Base-by-base conservation (phyloP, 106 monocot species). In the Dioscorea zingiberensis region DNA sequence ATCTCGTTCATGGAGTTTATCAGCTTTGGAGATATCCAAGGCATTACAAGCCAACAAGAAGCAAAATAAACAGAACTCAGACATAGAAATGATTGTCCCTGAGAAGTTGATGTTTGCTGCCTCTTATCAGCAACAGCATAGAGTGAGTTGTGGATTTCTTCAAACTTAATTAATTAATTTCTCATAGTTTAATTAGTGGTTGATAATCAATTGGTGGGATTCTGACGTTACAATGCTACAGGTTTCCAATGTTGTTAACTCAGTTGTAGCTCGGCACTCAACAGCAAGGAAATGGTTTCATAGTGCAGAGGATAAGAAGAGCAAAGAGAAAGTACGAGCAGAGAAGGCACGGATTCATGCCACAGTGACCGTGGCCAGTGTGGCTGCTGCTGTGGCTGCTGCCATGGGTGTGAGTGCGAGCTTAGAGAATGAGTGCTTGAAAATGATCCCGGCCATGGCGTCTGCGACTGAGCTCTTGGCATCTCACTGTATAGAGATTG, bases 1-100 rank as follows among this genome's bases (percentile, higher is more conserved):
- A 26, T 84, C 94, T 28, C 71, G 87, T 58, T 87, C 94, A 12
- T 94, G 90, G 94, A 85, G 78, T 67, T 74, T 90, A 63, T 94
- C 94, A 9, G 87, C 90, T 2, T 67, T 72, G 6, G 94, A 90
- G 76, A 91, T 91, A 59, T 91, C 94, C 18, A 84, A 74, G 48
- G 87, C 87, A 19, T 68, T 95, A 4, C 63, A 85, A 19, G 55
- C 66, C 44, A 55, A 38, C 38, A 38, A 59, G 1, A 91, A n/a
- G n/a, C n/a, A 65, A 17, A 79, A 73, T 25, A 82, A 67, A 65
- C 66, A 58, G 59, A 76, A 77, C 28, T 80, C 78, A 24, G 82
- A 38, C 38, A 38, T 6, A 38, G 38, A 38, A 38, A 38, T 38
- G 38, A 38, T 38, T 38, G 9, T 38, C 38, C 38, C 38, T 38